Evolutionary conservation across 345 rosid genomes (phyloP).

Genomic region (Rubroshorea leprosula): DNA sequence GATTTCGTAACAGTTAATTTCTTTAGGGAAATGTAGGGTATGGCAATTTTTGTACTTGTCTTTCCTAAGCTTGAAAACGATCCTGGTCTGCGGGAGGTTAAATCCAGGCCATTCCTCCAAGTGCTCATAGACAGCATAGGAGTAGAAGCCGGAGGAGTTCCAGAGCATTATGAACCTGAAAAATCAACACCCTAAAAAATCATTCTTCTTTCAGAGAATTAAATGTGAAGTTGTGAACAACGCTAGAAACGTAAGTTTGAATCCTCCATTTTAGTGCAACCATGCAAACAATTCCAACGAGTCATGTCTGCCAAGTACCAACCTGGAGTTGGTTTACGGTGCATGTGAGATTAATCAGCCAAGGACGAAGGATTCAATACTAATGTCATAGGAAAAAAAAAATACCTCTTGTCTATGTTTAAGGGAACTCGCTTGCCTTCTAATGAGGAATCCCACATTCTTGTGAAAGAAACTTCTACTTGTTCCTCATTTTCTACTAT

Average conservation of each 20-base stretch:
- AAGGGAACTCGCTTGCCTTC: constrained; percentile 43
- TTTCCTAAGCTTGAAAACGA: constrained; percentile 74
- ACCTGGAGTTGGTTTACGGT: too few relatives aligned
- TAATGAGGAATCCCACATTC: constrained; percentile 32
- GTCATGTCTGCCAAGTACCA: too few relatives aligned
- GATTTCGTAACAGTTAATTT: too few relatives aligned
- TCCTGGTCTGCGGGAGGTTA: constrained; percentile 80
- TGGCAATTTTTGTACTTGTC: constrained; percentile 81
- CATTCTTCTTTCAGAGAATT: too few relatives aligned
- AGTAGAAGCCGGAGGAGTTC: constrained; percentile 64
- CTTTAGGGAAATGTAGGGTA: too few relatives aligned
- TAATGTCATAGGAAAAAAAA: neutral
- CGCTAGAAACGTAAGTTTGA: too few relatives aligned
- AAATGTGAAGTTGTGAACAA: too few relatives aligned
- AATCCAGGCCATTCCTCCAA: constrained; percentile 72
- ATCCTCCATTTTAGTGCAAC: too few relatives aligned
- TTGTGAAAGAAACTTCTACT: constrained; percentile 58
- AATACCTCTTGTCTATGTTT: constrained; percentile 50
- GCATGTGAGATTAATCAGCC: too few relatives aligned
- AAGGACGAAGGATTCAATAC: neutral
- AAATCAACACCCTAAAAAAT: too few relatives aligned
- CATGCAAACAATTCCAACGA: too few relatives aligned
- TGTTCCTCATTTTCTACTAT: constrained; percentile 50
- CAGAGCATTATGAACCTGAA: constrained; percentile 69
- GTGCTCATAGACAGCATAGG: constrained; percentile 76